Percentiles rank a stretch among this genome's conserved stretches.
phyloP scores from a whole-genome alignment of 2,329 filamentous ascomycete genomes.

The Alternaria solani region DNA sequence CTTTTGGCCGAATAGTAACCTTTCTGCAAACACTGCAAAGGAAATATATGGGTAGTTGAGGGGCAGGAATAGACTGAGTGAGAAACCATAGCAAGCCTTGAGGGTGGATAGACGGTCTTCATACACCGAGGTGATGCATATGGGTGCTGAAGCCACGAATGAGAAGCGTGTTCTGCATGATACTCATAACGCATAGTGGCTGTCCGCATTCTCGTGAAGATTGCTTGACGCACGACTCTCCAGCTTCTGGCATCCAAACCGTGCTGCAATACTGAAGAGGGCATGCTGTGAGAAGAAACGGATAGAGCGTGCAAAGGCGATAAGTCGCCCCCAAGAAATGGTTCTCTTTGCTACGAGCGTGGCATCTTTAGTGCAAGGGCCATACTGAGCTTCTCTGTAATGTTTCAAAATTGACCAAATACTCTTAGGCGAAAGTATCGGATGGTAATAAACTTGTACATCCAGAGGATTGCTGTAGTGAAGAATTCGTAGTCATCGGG shows the following conservation, averaged over 20 bases:
- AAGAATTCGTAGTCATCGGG: neutral
- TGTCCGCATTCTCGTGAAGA: no score
- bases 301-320: no score
- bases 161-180: neutral
- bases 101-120: neutral
- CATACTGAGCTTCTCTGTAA: slow-evolving; percentile 47
- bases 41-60: neutral
- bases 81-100: neutral
- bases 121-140: neutral
- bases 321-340: no score
- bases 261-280: no score
- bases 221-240: no score
- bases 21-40: neutral
- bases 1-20: neutral
- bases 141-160: neutral
- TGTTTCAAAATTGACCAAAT: slow-evolving; percentile 13
- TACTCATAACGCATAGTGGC: neutral
- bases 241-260: no score
- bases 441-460: no score
- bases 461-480: neutral
- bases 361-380: slow-evolving; percentile 88
- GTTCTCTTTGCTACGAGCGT: slow-evolving; percentile 47
- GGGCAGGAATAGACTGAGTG: neutral
- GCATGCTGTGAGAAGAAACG: no score
- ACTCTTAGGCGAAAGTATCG: neutral